These are phyloP conservation scores for Ajuga reptans DNA, from an alignment of 305 asterid genomes.

Conservation along the genomic window DNA sequence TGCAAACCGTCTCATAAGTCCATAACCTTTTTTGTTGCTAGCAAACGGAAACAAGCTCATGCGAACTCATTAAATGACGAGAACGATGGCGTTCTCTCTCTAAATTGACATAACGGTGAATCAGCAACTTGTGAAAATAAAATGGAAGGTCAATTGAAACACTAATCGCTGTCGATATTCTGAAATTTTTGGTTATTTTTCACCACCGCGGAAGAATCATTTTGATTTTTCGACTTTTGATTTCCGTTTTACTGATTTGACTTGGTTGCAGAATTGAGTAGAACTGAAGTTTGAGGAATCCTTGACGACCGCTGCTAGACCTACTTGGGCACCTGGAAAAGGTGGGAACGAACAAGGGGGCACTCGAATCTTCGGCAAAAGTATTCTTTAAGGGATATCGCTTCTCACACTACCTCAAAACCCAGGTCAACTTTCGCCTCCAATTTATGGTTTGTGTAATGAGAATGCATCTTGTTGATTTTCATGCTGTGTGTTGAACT, in stretches of 20 bases:
- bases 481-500: neutral
- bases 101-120: no score
- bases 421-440: slow-evolving; percentile 44
- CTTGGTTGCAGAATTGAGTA: neutral
- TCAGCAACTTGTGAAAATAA: no score
- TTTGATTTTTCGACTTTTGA: no score
- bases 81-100: no score
- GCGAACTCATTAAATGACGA: no score
- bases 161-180: no score
- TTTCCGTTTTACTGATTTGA: neutral
- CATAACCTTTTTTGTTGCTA: no score
- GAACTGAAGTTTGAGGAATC: slow-evolving; percentile 2
- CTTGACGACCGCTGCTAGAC: slow-evolving; percentile 92
- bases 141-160: no score
- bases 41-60: no score
- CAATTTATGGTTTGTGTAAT: neutral
- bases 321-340: slow-evolving; percentile 96
- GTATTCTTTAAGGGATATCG: slow-evolving; percentile 83
- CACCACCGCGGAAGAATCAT: no score
- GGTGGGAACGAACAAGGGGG: slow-evolving; percentile 96
- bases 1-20: no score
- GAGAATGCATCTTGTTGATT: neutral
- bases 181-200: no score
- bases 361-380: slow-evolving; percentile 84
- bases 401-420: slow-evolving; percentile 72